Conservation (phyloP, 2,329 filamentous ascomycete species). For the Elsinoe australis region DNA sequence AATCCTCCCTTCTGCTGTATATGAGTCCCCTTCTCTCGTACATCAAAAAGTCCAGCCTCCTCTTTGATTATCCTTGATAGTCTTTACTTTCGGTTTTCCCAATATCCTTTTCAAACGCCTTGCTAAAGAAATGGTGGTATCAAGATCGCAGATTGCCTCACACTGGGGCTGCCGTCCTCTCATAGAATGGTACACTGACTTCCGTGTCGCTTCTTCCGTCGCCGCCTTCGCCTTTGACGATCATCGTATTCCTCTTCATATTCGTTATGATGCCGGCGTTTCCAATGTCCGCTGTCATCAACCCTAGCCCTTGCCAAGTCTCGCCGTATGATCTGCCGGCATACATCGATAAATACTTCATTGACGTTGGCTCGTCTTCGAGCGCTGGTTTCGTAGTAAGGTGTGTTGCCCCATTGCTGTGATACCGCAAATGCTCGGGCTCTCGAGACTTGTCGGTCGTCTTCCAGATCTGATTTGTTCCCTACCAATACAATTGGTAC, state of each 20-base stretch:
- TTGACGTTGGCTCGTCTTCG: slow-evolving; percentile 79
- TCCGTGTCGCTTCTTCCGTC: slow-evolving; percentile 8
- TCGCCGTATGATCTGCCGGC: slow-evolving; percentile 33
- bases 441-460: slow-evolving; percentile 70
- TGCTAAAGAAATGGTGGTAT: slow-evolving; percentile 6
- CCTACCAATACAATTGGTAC: slow-evolving; percentile 85
- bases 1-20: no score
- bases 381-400: slow-evolving; percentile 86
- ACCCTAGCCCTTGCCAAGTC: slow-evolving; percentile 21
- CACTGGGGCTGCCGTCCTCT: background rate
- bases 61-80: no score
- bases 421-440: slow-evolving; percentile 75
- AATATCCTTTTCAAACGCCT: slow-evolving; percentile 8
- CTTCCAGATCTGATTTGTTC: slow-evolving; percentile 85
- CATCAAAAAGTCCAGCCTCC: no score
- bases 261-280: background rate
- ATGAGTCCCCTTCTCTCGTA: no score
- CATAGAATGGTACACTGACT: slow-evolving; percentile 17
- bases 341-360: slow-evolving; percentile 60
- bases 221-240: background rate
- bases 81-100: no score
- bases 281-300: slow-evolving; percentile 6
- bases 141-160: no score
- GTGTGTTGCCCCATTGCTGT: slow-evolving; percentile 77
- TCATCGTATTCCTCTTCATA: slow-evolving; percentile 2